Evolutionary conservation across 345 rosid species (phyloP).

Genomic region (Bruguiera gymnorhiza): DNA sequence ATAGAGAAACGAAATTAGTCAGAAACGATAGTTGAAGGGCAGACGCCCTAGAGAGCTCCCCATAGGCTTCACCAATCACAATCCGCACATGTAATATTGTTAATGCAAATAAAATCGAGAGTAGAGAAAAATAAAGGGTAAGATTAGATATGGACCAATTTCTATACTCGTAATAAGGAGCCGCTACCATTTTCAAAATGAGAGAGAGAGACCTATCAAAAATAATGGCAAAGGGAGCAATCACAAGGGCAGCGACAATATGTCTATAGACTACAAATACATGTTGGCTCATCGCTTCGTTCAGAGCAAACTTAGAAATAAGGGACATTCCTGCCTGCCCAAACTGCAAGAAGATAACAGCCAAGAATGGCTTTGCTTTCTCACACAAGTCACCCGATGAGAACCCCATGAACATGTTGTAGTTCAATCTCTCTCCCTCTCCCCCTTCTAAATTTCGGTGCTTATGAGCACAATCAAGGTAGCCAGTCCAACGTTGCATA

Average conservation of each 20-base stretch:
- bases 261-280: conserved; percentile 71
- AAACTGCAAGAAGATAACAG: conserved; percentile 53
- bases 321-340: conserved; percentile 55
- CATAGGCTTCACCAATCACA: too few species aligned
- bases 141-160: too few species aligned
- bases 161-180: too few species aligned
- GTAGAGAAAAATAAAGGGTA: too few species aligned
- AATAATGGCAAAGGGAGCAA: conserved; percentile 72
- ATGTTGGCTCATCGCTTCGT: conserved; percentile 59
- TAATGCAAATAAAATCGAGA: too few species aligned
- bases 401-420: conserved; percentile 2
- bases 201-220: conserved; percentile 47
- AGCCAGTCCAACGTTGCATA: too few species aligned
- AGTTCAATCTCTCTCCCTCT: neutral
- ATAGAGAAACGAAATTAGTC: too few species aligned
- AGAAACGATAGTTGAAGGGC: too few species aligned
- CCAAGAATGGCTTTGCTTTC: conserved; percentile 46
- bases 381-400: neutral
- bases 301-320: conserved; percentile 53
- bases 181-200: too few species aligned
- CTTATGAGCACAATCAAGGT: too few species aligned
- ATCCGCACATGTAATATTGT: too few species aligned
- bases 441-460: neutral
- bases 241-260: conserved; percentile 46
- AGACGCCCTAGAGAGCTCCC: too few species aligned